phyloP scores from a whole-genome alignment of 2,329 filamentous ascomycete genomes.

The Fusarium haematococcum region DNA sequence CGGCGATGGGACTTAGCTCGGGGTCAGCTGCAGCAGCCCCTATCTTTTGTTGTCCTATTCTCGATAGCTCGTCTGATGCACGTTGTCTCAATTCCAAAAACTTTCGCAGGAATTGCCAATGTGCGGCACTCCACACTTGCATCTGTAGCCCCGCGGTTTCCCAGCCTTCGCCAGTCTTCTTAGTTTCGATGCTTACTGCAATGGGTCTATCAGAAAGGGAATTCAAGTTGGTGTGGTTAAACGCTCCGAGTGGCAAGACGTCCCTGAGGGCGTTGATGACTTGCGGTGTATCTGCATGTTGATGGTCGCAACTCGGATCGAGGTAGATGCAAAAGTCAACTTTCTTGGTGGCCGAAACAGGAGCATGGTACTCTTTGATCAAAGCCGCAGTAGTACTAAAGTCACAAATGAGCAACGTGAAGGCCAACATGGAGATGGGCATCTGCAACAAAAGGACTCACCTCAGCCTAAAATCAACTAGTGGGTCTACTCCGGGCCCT shows the following conservation, averaged over 20 bases:
- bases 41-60: background rate
- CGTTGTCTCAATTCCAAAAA: background rate
- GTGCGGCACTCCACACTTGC: slow-evolving; percentile 18
- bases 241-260: background rate
- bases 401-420: background rate
- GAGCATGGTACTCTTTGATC: slow-evolving; percentile 2
- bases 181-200: slow-evolving; percentile 11
- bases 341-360: background rate
- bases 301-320: too few species aligned
- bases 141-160: slow-evolving; percentile 14
- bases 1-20: background rate
- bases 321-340: too few species aligned
- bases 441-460: background rate
- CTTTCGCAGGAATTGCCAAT: slow-evolving; percentile 17
- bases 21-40: background rate
- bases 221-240: slow-evolving; percentile 5
- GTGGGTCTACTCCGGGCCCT: background rate
- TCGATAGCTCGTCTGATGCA: background rate
- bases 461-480: slow-evolving; percentile 13
- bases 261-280: too few species aligned
- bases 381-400: slow-evolving; percentile 3
- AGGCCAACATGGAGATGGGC: background rate
- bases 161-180: slow-evolving; percentile 16
- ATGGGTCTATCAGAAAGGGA: slow-evolving; percentile 4
- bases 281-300: too few species aligned